A percentile compares a stretch with the other conserved stretches of the same genome.
These are phyloP conservation scores for Naegleria lovaniensis DNA, from an alignment of 208 protist genomes.

Conservation along the genomic window DNA sequence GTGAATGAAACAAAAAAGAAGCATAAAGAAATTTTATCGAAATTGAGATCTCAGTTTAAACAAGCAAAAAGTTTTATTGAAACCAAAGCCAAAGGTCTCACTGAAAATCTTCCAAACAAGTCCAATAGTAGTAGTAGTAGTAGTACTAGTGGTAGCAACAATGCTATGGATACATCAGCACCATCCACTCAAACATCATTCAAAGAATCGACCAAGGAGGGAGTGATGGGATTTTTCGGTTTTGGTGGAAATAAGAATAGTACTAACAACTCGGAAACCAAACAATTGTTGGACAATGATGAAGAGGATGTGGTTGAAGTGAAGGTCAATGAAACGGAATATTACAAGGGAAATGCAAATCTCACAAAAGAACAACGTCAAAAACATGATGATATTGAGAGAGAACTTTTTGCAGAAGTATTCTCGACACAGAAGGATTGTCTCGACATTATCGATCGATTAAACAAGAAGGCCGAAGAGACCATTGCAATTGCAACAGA, in stretches of 20 bases:
- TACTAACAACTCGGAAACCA: neutral
- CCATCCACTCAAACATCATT: neutral
- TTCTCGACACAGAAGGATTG: conserved; percentile 10
- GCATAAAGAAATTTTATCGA: neutral
- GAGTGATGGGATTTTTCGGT: no score
- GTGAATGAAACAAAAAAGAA: neutral
- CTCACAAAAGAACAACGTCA: neutral
- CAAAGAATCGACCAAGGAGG: neutral
- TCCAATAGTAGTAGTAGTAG: neutral
- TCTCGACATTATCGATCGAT: neutral
- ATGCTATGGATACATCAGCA: neutral
- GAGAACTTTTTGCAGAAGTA: neutral
- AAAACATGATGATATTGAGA: neutral
- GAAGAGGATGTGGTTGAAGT: neutral
- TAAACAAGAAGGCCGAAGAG: conserved; percentile 8
- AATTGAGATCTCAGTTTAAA: neutral
- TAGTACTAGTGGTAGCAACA: neutral
- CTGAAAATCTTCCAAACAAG: neutral
- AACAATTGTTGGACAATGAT: neutral
- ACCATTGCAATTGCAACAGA: neutral
- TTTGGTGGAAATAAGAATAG: neutral
- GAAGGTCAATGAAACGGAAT: neutral
- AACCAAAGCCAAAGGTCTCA: neutral
- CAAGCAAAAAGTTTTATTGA: neutral
- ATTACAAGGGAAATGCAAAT: neutral